Evolutionary conservation across 306 rosid species (phyloP), one percentile per base, ranked within the genome.

Genomic region (Fragaria iinumae): DNA sequence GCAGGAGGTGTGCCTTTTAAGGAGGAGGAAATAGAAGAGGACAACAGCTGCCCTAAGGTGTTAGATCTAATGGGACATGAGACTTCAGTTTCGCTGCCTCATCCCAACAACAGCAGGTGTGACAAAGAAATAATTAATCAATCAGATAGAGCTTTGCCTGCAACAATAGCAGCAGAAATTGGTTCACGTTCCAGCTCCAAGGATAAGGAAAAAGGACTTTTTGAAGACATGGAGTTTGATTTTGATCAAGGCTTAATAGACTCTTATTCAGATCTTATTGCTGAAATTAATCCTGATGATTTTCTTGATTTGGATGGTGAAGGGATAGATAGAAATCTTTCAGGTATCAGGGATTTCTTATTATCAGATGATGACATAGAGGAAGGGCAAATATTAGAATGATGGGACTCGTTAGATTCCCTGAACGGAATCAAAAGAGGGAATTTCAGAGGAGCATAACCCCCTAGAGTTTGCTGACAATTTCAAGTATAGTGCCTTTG

Each of bases 381-480:
- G 89, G 98, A 92, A 80, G 98, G 97, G 72, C 96, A 95, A 87
- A 92, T 92, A 79, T 60, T 29, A 56, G 90, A 92, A 50, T 95
- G 81, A 80, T 48, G 34, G 77, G 23, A 21, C 27, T 70, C 0
- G 0, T 39, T 17, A 7, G 12, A 73, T 67, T 55, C 41, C 74
- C 38, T 21, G 5, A 27, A 62, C 4, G 6, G 20, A 60, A 62
- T 60, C 38, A 38, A n/a, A 62, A 62, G 47, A n/a, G n/a, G 67
- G 67, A 45, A 25, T 29, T 73, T 53, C 38, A 0, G 38, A 34
- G 66, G 66, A 38, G 76, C 38, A 38, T 36, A 49, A 13, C 20
- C 36, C 16, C 11, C 20, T 27, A 49, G n/a, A 17, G 29, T 20
- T 3, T 29, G 59, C 44, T 27, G 43, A 20, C 18, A 10, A 49